A percentile compares a stretch with the other conserved stretches of the same genome.
Conservation (phyloP, 2,329 filamentous ascomycete species). For the Xylariaceae sp. region DNA sequence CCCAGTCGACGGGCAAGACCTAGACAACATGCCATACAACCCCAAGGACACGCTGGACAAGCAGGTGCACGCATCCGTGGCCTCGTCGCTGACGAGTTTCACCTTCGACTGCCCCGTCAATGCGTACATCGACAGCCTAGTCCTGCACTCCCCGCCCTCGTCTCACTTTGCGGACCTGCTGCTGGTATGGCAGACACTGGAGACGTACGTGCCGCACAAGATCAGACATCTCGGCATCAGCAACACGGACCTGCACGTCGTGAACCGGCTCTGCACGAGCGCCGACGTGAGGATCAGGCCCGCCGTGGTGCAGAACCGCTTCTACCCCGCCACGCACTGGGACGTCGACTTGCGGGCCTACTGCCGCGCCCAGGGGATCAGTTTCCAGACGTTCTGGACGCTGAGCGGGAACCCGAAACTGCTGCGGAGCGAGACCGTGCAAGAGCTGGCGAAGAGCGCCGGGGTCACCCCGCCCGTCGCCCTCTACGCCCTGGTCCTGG, state of each 20-base stretch:
- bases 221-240: conserved; percentile 70
- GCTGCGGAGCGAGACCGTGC: conserved; percentile 41
- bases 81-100: conserved; percentile 34
- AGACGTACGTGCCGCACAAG: conserved; percentile 57
- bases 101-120: conserved; percentile 20
- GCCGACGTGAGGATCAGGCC: conserved; percentile 32
- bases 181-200: conserved; percentile 60
- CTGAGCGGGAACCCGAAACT: conserved; percentile 42
- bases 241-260: conserved; percentile 57
- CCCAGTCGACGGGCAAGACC: conserved; percentile 56
- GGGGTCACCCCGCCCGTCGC: conserved; percentile 36
- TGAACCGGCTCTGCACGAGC: conserved; percentile 45
- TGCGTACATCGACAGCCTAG: conserved; percentile 61
- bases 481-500: conserved; percentile 45
- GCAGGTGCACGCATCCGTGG: conserved; percentile 37
- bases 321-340: conserved; percentile 53
- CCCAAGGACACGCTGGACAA: conserved; percentile 50
- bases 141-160: conserved; percentile 61
- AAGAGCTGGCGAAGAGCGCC: conserved; percentile 39
- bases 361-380: conserved; percentile 37
- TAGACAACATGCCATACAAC: conserved; percentile 57
- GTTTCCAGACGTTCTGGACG: conserved; percentile 53
- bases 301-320: conserved; percentile 70
- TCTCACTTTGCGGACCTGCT: conserved; percentile 43
- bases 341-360: conserved; percentile 54